These are phyloP conservation scores for Polytolypa hystricis DNA, from an alignment of 2,329 filamentous ascomycete genomes.

Conservation along the genomic window DNA sequence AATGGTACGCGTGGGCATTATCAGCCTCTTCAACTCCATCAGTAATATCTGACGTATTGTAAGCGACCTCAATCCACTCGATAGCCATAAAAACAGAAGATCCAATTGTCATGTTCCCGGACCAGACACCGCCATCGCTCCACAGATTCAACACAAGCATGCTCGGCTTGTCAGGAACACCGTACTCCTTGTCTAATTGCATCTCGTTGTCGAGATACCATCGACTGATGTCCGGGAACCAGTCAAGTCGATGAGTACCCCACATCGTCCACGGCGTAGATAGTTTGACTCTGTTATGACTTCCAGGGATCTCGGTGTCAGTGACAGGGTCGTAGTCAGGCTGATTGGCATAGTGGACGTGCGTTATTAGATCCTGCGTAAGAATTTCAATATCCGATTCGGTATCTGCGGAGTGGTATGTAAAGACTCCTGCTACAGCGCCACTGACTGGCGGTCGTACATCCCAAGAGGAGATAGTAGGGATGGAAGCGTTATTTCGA, in stretches of 20 bases:
- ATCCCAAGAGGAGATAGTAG: conserved; percentile 4
- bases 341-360: conserved; percentile 34
- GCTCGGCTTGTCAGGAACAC: conserved; percentile 27
- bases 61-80: conserved; percentile 33
- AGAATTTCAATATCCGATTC: conserved; percentile 46
- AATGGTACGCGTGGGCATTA: neutral
- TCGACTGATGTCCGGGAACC: conserved; percentile 23
- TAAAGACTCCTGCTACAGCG: conserved; percentile 42
- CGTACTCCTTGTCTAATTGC: conserved; percentile 22
- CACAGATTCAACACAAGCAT: conserved; percentile 32
- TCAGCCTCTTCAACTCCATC: neutral
- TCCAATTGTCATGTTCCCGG: conserved; percentile 29
- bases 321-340: conserved; percentile 29
- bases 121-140: conserved; percentile 33
- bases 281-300: conserved; percentile 20
- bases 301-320: conserved; percentile 24
- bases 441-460: conserved; percentile 28
- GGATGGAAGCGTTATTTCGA: neutral
- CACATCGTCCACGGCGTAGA: conserved; percentile 29
- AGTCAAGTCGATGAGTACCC: conserved; percentile 32
- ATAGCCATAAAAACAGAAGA: conserved; percentile 28
- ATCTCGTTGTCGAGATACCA: conserved; percentile 28
- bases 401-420: conserved; percentile 35
- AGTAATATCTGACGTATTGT: conserved; percentile 18
- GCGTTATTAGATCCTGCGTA: conserved; percentile 34